Base-by-base conservation (phyloP, 345 rosid species). In the Acer yangbiense region DNA sequence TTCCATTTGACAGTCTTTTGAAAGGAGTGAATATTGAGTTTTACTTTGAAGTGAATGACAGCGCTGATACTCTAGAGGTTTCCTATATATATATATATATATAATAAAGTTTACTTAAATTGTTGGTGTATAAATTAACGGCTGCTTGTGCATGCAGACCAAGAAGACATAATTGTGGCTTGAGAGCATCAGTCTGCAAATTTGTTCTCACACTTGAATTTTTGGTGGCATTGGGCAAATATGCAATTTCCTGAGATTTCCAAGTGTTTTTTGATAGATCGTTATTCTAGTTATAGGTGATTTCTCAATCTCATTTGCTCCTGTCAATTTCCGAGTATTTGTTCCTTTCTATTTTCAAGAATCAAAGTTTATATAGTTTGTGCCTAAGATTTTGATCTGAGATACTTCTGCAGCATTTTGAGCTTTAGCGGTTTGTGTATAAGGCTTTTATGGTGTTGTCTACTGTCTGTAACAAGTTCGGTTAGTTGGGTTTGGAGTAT, bases 131-230 rank as follows among this genome's bases (percentile, higher is more conserved):
- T 17, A 13, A 2, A 12, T 57, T n/a, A 41, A 70, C 48, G 55
- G 29, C 10, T 83, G 71, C 65, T 68, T 69, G 54, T 79, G 69
- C 39, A 10, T 83, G 89, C 89, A 89, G 92, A 72, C 80, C 70
- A 87, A 87, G 80, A 86, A 79, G 76, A n/a, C 61, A 60, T 81
- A 84, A 68, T 29, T 58, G 16, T 61, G 25, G 76, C 57, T 32
- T 16, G 35, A 54, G 29, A 57, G 55, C 7, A 44, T 44, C 67
- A 63, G 23, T 52, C 74, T 27, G 7, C 21, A n/a, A 52, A 41
- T 39, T 14, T 9, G 76, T 29, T 77, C 65, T 7, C 9, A 35
- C 62, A 20, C 54, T 41, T 60, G 13, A 63, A 54, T 50, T 68
- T 76, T 69, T 55, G 58, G 71, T 64, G 46, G 63, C 76, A 8